Percentiles rank a stretch among this genome's conserved stretches.
phyloP scores from a whole-genome alignment of 306 rosid species.

The Trifolium repens region DNA sequence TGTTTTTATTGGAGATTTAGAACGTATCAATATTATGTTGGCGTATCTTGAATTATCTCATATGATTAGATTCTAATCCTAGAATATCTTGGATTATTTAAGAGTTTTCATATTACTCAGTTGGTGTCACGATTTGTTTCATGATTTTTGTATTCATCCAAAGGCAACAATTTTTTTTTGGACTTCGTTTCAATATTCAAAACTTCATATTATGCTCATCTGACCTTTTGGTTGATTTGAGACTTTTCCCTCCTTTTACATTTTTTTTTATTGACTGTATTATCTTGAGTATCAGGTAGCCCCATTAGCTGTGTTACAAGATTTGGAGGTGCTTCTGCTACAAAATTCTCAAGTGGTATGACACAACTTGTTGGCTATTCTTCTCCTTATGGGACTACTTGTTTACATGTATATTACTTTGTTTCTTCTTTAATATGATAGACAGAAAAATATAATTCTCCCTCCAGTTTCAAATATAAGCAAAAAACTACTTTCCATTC shows the following conservation, averaged over 20 bases:
- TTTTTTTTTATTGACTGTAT: constrained; percentile 32
- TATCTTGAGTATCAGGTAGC: constrained; percentile 69
- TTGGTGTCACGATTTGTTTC: neutral
- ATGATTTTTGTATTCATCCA: neutral
- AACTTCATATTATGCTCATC: constrained; percentile 28
- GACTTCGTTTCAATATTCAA: constrained; percentile 38
- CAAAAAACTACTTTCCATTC: too few relatives aligned
- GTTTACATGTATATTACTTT: constrained; percentile 19
- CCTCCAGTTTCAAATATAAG: too few relatives aligned
- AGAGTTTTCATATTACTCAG: neutral
- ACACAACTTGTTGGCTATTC: constrained; percentile 24
- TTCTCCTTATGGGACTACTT: constrained; percentile 19
- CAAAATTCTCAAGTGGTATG: constrained; percentile 76
- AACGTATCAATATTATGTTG: neutral
- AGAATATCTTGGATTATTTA: neutral
- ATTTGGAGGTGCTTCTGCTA: constrained; percentile 81
- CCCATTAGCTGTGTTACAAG: constrained; percentile 66
- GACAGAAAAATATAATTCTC: neutral
- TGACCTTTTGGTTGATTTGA: constrained; percentile 25
- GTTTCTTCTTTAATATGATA: constrained; percentile 14
- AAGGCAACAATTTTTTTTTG: neutral
- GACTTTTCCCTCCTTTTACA: constrained; percentile 22
- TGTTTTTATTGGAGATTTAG: neutral
- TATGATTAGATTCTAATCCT: neutral
- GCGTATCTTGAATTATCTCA: neutral